phyloP scores from a whole-genome alignment of 495 filamentous ascomycete species.

The Chaetomidium leptoderma region DNA sequence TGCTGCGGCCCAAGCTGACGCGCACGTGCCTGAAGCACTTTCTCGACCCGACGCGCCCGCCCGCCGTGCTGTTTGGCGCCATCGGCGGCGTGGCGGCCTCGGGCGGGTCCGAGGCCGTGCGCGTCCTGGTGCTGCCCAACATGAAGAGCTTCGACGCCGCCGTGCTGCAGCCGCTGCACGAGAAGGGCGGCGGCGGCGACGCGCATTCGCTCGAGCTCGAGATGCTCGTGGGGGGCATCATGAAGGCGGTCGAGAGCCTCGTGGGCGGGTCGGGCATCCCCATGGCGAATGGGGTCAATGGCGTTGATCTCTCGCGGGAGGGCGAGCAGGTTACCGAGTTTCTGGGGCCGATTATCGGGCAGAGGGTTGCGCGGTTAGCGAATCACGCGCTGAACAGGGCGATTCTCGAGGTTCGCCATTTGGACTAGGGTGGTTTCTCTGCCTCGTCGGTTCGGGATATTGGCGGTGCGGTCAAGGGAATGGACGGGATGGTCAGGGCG shows the following conservation, averaged over 20 bases:
- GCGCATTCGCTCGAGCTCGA: slow-evolving; percentile 55
- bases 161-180: slow-evolving; percentile 57
- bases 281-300: slow-evolving; percentile 27
- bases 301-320: slow-evolving; percentile 37
- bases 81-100: slow-evolving; percentile 70
- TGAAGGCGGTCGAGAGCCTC: slow-evolving; percentile 54
- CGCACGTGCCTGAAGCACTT: slow-evolving; percentile 86
- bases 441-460: not conserved
- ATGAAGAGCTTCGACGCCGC: slow-evolving; percentile 66
- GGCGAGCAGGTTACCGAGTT: slow-evolving; percentile 51
- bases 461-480: slow-evolving; percentile 18
- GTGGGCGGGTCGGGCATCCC: slow-evolving; percentile 8
- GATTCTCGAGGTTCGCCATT: slow-evolving; percentile 45
- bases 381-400: slow-evolving; percentile 47
- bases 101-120: slow-evolving; percentile 74
- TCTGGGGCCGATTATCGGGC: slow-evolving; percentile 57
- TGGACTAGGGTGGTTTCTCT: slow-evolving; percentile 27
- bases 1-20: slow-evolving; percentile 80
- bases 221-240: slow-evolving; percentile 55
- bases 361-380: slow-evolving; percentile 50
- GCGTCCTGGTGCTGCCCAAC: slow-evolving; percentile 74
- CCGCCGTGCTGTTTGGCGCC: slow-evolving; percentile 81
- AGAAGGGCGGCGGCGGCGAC: slow-evolving; percentile 56
- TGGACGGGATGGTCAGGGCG: not conserved
- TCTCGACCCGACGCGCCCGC: slow-evolving; percentile 74